phyloP scores from a whole-genome alignment of 2,329 filamentous ascomycete genomes.

The Falciphora oryzae region DNA sequence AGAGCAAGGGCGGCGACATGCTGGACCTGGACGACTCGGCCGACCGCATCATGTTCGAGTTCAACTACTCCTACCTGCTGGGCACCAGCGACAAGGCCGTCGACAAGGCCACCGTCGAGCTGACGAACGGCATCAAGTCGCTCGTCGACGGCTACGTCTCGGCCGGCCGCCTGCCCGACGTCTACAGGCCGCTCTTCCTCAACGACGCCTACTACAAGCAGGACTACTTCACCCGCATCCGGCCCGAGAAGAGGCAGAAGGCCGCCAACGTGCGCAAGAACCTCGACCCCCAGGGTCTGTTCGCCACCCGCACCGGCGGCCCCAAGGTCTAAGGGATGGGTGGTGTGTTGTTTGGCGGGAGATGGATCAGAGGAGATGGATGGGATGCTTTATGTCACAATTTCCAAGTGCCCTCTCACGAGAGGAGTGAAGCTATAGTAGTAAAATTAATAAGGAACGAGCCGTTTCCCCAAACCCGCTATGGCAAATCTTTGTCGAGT shows the following conservation, averaged over 20 bases:
- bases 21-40: slow-evolving; percentile 27
- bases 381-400: too few species aligned
- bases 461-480: too few species aligned
- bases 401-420: too few species aligned
- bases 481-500: too few species aligned
- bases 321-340: slow-evolving; percentile 27
- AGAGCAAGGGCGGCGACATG: slow-evolving; percentile 33
- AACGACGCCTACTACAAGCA: slow-evolving; percentile 36
- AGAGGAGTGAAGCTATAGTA: too few species aligned
- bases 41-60: slow-evolving; percentile 9
- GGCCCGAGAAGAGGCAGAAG: slow-evolving; percentile 27
- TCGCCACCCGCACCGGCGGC: slow-evolving; percentile 32
- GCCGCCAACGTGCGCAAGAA: slow-evolving; percentile 28
- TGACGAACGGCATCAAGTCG: slow-evolving; percentile 3
- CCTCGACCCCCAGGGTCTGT: slow-evolving; percentile 34
- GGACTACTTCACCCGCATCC: slow-evolving; percentile 36
- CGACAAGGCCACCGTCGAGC: not conserved
- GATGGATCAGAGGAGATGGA: too few species aligned
- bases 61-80: slow-evolving; percentile 11
- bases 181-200: slow-evolving; percentile 36
- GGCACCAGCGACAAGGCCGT: not conserved
- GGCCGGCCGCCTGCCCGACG: slow-evolving; percentile 16
- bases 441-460: too few species aligned
- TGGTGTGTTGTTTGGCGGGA: too few species aligned
- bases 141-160: slow-evolving; percentile 5